Percentiles rank a stretch among this genome's conserved stretches.
Conservation (phyloP, 345 rosid species). For the Eucalyptus caleyi region DNA sequence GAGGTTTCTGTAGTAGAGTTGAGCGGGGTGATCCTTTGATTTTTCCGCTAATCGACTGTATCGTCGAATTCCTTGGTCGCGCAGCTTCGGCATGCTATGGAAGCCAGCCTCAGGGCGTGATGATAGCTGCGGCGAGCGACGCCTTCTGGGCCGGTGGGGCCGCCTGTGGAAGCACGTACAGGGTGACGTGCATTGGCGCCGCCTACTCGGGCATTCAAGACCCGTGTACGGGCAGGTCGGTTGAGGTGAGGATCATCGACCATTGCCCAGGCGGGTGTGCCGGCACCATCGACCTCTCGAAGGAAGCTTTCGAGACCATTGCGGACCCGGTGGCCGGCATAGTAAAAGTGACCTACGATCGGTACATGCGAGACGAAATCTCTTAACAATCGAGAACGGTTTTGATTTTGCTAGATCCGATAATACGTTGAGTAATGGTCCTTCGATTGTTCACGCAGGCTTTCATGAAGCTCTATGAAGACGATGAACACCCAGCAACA, state of each 20-base stretch:
- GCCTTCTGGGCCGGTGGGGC: neutral
- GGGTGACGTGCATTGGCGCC: neutral
- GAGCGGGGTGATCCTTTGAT: neutral
- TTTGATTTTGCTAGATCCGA: too few species aligned
- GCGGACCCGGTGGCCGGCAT: neutral
- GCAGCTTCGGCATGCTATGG: neutral
- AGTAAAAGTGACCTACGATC: neutral
- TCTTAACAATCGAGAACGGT: neutral
- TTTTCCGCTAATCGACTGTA: neutral
- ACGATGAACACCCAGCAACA: too few species aligned
- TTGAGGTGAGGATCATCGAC: neutral
- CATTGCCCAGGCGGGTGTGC: neutral
- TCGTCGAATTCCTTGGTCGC: neutral
- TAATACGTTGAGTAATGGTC: too few species aligned
- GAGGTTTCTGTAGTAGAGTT: neutral
- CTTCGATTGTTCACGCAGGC: too few species aligned
- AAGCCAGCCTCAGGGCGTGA: neutral
- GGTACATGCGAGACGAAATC: neutral
- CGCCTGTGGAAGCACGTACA: neutral
- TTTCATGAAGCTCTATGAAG: too few species aligned
- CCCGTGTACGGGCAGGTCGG: neutral
- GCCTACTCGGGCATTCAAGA: neutral
- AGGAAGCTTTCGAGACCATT: neutral
- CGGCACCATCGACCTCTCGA: neutral
- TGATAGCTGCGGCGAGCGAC: neutral